Percentiles rank a stretch among this genome's conserved stretches.
phyloP scores from a whole-genome alignment of 805 yeast species.

The Ogataea salicorniae region DNA sequence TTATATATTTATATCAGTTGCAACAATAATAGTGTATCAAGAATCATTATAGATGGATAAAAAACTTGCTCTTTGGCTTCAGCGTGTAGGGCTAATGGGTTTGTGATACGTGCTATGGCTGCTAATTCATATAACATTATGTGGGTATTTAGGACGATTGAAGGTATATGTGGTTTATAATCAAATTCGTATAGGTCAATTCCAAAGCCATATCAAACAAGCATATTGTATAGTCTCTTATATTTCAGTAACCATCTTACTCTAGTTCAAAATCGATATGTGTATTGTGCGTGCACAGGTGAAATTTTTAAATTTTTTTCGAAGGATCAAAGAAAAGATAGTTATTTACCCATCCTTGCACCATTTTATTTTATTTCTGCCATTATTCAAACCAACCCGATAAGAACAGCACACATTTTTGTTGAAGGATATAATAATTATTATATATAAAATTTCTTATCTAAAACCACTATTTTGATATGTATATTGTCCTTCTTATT shows the following conservation, averaged over 20 bases:
- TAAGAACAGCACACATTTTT: neutral
- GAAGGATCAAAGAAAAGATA: no score
- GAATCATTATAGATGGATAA: neutral
- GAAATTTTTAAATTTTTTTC: neutral
- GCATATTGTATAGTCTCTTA: no score
- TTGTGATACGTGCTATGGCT: conserved; percentile 79
- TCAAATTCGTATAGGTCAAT: neutral
- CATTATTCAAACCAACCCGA: neutral
- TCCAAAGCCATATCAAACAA: neutral
- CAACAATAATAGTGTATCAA: neutral
- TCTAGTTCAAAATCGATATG: neutral
- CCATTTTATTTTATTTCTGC: neutral
- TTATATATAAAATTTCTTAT: no score
- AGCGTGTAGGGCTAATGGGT: conserved; percentile 43
- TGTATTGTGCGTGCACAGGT: neutral
- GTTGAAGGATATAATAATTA: no score
- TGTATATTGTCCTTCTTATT: no score
- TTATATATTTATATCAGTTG: neutral
- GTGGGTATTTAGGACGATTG: no score
- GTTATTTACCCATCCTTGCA: neutral
- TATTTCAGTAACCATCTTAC: neutral
- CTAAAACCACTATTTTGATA: no score
- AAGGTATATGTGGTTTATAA: no score
- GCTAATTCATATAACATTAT: conserved; percentile 83
- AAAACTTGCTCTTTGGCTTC: conserved; percentile 56